Conservation (phyloP, 495 filamentous ascomycete species). For the Penicillium atrosanguineum region DNA sequence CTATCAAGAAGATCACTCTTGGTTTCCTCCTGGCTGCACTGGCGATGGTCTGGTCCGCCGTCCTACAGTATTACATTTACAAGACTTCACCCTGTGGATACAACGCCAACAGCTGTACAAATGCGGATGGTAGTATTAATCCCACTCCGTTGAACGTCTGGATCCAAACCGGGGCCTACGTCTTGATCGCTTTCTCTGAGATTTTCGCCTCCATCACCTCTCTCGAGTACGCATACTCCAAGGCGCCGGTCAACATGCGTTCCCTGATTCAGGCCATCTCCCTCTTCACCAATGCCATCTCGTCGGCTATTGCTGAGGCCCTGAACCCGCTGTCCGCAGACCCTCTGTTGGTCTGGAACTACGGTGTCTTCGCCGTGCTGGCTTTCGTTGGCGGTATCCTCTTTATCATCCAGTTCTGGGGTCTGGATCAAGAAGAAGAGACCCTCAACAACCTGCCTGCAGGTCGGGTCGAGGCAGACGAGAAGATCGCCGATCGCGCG, state of each 20-base stretch:
- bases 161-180: constrained; percentile 59
- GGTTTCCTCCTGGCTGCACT: constrained; percentile 62
- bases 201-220: constrained; percentile 36
- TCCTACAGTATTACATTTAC: constrained; percentile 70
- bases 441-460: constrained; percentile 52
- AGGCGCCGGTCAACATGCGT: constrained; percentile 32
- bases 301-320: constrained; percentile 60
- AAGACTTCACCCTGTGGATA: constrained; percentile 50
- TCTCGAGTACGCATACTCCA: neutral
- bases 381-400: constrained; percentile 52
- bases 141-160: constrained; percentile 50
- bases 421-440: constrained; percentile 63
- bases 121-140: constrained; percentile 9
- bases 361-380: constrained; percentile 60
- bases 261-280: constrained; percentile 66
- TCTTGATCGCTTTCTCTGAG: constrained; percentile 64
- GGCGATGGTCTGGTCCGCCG: constrained; percentile 57
- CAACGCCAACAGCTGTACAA: constrained; percentile 43
- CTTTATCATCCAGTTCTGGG: constrained; percentile 58
- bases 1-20: constrained; percentile 64
- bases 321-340: constrained; percentile 60
- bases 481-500: constrained; percentile 10
- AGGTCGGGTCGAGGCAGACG: constrained; percentile 16
- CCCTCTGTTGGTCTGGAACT: constrained; percentile 64
- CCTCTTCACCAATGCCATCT: constrained; percentile 68